A percentile compares a stretch with the other conserved stretches of the same genome.
phyloP scores from a whole-genome alignment of 306 rosid genomes.

The Gillenia trifoliata region DNA sequence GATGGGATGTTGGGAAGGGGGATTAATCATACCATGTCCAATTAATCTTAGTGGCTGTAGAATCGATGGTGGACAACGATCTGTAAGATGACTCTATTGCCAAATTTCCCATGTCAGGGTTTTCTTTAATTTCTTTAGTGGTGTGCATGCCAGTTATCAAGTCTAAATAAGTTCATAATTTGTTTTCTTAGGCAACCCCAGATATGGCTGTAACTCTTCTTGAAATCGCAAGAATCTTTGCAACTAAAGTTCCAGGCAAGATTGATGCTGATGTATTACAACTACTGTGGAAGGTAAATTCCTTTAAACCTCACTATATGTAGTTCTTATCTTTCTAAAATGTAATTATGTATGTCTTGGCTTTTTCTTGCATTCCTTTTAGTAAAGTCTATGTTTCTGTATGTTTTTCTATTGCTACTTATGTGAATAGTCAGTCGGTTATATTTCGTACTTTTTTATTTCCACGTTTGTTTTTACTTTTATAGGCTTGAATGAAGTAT shows the following conservation, averaged over 20 bases:
- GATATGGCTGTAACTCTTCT: slow-evolving; percentile 99
- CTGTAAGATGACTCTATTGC: neutral
- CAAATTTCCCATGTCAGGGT: neutral
- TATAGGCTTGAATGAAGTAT: neutral
- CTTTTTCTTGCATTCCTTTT: neutral
- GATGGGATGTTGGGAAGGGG: neutral
- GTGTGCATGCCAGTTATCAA: neutral
- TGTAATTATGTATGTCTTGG: neutral
- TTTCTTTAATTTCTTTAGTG: no score
- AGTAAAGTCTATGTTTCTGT: neutral
- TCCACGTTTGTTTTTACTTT: slow-evolving; percentile 37
- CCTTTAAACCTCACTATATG: slow-evolving; percentile 17
- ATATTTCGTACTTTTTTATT: neutral
- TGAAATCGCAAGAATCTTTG: slow-evolving; percentile 94
- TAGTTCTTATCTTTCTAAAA: neutral
- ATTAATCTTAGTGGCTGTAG: neutral
- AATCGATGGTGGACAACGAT: neutral
- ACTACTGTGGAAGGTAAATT: slow-evolving; percentile 80
- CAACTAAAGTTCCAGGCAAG: slow-evolving; percentile 98
- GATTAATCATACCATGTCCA: neutral
- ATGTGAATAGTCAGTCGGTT: neutral
- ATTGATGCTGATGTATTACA: slow-evolving; percentile 98
- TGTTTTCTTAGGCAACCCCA: slow-evolving; percentile 73
- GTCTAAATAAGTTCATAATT: neutral
- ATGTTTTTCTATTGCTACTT: neutral